Base-by-base conservation (phyloP, 805 yeast species). In the Ogataea pignaliae region DNA sequence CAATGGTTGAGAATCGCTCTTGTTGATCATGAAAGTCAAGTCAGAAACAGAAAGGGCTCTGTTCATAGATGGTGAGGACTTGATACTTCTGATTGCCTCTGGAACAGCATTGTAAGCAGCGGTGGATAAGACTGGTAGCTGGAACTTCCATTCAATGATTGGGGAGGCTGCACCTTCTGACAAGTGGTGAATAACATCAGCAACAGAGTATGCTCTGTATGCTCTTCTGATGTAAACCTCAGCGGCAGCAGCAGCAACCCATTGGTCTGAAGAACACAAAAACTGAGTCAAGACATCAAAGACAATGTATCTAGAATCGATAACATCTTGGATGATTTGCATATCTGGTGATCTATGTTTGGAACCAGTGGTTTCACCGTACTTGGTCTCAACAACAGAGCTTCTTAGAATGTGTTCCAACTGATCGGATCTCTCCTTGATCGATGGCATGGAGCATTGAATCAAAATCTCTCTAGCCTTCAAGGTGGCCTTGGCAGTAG, bases 211-310 rank as follows among this genome's bases (percentile, higher is more conserved):
- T 33, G 98, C 98, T 60, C 98, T 82, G 73, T 90, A 93, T 37
- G 98, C 95, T 66, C 99, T 85, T 66, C 98, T 85, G 47, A 90
- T 83, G 66, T 93, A 93, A 46, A 93, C 96, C 69, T 93, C 97
- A 37, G 96, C 88, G 32, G 99, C 98, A 32, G 99, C 98, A 53
- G 91, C 79, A 3, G 91, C 85, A 48, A 93, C 91, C 75, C 88
- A 87, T 39, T 85, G 86, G 60, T 95, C 97, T 11, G 76, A 60
- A 55, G 88, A 85, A 43, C 77, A 79, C 69, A 93, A 79, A 70
- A 93, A 93, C 69, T 88, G 97, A 37, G 95, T 78, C 64, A 93
- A 77, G 33, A 95, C 98, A 63, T 93, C 99, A 64, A 91, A 93
- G 15, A 93, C 97, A 47, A 91, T 88, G 70, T 88, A 95, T 64